phyloP scores from a whole-genome alignment of 2,329 filamentous ascomycete species.

The Botryosphaeria agaves region DNA sequence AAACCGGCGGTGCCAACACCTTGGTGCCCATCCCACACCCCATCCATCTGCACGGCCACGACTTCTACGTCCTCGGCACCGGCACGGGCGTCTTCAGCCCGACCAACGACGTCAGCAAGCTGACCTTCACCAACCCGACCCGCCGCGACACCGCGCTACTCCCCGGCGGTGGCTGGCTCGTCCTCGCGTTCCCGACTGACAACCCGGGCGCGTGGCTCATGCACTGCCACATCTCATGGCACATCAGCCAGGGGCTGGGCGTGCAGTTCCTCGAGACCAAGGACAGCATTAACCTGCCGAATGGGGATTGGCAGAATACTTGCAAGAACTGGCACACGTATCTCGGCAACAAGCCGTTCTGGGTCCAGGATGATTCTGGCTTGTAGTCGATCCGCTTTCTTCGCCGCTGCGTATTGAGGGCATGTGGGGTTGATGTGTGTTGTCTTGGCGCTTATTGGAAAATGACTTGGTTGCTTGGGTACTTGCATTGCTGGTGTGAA shows the following conservation, averaged over 20 bases:
- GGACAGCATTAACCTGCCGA: conserved; percentile 13
- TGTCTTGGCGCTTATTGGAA: too few relatives aligned
- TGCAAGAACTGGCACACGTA: conserved; percentile 19
- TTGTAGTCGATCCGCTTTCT: too few relatives aligned
- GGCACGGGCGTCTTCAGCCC: conserved; percentile 9
- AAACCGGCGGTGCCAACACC: conserved; percentile 13
- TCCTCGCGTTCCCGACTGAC: conserved; percentile 32
- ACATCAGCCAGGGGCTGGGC: conserved; percentile 40
- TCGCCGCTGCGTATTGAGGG: too few relatives aligned
- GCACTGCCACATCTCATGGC: conserved; percentile 46
- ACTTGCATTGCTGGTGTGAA: too few relatives aligned
- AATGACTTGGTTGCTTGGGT: too few relatives aligned
- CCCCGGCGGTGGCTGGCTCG: conserved; percentile 26
- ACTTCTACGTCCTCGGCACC: conserved; percentile 11
- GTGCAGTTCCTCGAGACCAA: conserved; percentile 34
- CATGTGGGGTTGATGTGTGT: too few relatives aligned
- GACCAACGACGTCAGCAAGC: conserved; percentile 13
- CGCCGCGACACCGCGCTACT: conserved; percentile 32
- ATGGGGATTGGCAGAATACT: conserved; percentile 10
- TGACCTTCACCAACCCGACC: conserved; percentile 24
- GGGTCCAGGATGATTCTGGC: conserved; percentile 22
- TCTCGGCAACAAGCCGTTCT: conserved; percentile 11
- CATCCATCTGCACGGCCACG: conserved; percentile 17
- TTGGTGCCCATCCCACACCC: conserved; percentile 18
- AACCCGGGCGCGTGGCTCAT: conserved; percentile 26